Conservation (phyloP, 192 early-diverging fungal genomes). For the Dispira simplex region DNA sequence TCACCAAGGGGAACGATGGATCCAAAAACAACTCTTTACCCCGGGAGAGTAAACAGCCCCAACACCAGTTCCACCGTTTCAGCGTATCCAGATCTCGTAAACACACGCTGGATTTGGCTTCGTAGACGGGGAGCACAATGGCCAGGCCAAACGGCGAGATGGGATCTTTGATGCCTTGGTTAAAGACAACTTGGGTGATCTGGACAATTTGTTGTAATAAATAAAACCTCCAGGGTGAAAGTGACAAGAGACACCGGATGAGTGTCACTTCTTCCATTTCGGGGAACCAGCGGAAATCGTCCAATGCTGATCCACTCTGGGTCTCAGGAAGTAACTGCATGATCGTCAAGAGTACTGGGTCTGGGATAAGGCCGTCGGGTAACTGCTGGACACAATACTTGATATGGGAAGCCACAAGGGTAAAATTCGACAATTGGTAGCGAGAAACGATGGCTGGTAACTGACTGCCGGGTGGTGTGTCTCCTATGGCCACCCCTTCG, state of each 20-base stretch:
- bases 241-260: constrained; percentile 6
- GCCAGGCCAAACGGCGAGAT: constrained; percentile 8
- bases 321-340: constrained; percentile 4
- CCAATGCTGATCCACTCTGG: background rate
- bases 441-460: background rate
- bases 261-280: background rate
- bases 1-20: background rate
- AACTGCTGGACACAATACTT: constrained; percentile 10
- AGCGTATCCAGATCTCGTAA: background rate
- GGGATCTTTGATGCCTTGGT: constrained; percentile 6
- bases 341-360: background rate
- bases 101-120: constrained; percentile 5
- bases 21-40: constrained; percentile 4
- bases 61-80: constrained; percentile 9
- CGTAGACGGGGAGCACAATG: constrained; percentile 6
- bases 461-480: background rate
- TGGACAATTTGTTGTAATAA: constrained; percentile 2
- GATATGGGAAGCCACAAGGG: constrained; percentile 9
- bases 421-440: background rate
- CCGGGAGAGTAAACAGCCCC: constrained; percentile 8
- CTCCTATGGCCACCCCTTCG: no score
- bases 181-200: background rate
- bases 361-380: constrained; percentile 10
- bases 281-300: background rate
- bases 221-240: constrained; percentile 10